Evolutionary conservation across 805 yeast species (phyloP).

Genomic region (Naumovozyma baii): DNA sequence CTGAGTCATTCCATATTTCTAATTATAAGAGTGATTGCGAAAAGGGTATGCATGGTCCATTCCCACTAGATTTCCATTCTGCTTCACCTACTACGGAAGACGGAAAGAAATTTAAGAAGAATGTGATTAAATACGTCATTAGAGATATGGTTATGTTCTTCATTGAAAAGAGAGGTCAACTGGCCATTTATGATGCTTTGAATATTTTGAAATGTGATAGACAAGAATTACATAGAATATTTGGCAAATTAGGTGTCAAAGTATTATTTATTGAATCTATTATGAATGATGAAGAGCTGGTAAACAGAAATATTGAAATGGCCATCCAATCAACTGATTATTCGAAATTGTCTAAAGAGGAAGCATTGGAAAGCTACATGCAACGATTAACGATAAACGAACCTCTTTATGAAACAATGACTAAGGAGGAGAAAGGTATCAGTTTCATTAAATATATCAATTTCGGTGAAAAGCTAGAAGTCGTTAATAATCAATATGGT

Average conservation of each 20-base stretch:
- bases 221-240: constrained; percentile 42
- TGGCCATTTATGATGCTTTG: constrained; percentile 92
- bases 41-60: constrained; percentile 21
- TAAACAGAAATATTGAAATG: constrained; percentile 69
- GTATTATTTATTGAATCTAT: constrained; percentile 82
- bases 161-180: constrained; percentile 74
- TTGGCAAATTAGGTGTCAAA: constrained; percentile 52
- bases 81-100: constrained; percentile 41
- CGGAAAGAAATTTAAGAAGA: constrained; percentile 44
- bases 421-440: constrained; percentile 39
- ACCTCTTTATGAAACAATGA: constrained; percentile 65
- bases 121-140: constrained; percentile 53
- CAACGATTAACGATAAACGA: constrained; percentile 59
- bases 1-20: constrained; percentile 85
- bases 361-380: constrained; percentile 70
- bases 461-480: constrained; percentile 75
- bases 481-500: constrained; percentile 76
- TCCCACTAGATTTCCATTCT: constrained; percentile 62
- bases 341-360: constrained; percentile 57
- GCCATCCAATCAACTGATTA: constrained; percentile 88
- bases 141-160: constrained; percentile 64
- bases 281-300: constrained; percentile 60
- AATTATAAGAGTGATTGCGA: constrained; percentile 50
- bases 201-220: constrained; percentile 72
- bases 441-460: constrained; percentile 80